Base-by-base conservation (phyloP, 192 early-diverging fungal species). In the Coemansia sp. region DNA sequence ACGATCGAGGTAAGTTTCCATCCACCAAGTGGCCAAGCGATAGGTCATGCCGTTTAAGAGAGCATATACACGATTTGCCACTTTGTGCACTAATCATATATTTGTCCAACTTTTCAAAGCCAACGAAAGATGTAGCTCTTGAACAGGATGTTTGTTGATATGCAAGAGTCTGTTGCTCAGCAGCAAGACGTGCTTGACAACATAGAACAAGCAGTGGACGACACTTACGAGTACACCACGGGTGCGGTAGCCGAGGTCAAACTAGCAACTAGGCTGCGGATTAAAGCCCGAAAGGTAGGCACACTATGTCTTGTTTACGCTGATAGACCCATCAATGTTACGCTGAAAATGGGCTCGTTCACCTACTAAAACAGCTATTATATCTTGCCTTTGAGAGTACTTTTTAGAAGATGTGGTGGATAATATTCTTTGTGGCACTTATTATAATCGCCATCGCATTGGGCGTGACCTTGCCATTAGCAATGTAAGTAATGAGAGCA, bases 151-250 rank as follows among this genome's bases (percentile, higher is more conserved):
- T 83, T 83, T 70, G 29, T 67, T 0, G 81, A 83, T 8, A 70
- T 83, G 64, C 60, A 83, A 40, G 76, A 70, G 11, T 60, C 78
- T 22, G 73, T 83, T 22, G 64, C 64, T 4, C 61, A 83, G 68
- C 81, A 83, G 53, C 81, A 83, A 49, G 81, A 83, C n/a, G 65
- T 83, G 8, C 41, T 83, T 13, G 76, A 83, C 61, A 83, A 79
- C 24, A 78, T 83, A 27, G 81, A 83, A 22, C 76, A 83, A 13
- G 81, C 81, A 0, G 81, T 83, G 2, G 81, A 83, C 27, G 73
- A 57, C 33, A 70, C 76, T 5, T 68, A 78, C 40, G 76, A 75
- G 15, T 62, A 83, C 57, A 70, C 74, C 13, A 33, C 63, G 2
- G 63, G 62, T 10, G 81, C 66, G 22, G 53, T 70, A 27, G 47